Conservation (phyloP, 345 rosid species). For the Odontarrhena argentea region DNA sequence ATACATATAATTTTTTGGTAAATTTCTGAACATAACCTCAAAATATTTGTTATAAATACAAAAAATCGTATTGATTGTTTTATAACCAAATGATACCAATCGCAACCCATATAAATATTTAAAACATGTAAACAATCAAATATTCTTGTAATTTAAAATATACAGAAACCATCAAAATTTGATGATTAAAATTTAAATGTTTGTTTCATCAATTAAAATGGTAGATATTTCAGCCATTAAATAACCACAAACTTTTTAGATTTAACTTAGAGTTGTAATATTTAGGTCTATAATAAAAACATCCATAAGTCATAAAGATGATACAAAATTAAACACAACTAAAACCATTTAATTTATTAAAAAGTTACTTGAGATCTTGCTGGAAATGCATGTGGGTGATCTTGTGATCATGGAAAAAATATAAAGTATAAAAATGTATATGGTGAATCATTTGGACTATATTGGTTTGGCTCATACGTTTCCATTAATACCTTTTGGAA, state of each 20-base stretch:
- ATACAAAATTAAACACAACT: not conserved
- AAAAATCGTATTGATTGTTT: too few species aligned
- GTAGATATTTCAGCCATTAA: too few species aligned
- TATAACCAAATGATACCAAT: too few species aligned
- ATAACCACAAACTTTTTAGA: not conserved
- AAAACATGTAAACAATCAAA: too few species aligned
- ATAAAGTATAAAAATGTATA: slow-evolving; percentile 16
- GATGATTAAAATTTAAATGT: too few species aligned
- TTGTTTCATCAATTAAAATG: too few species aligned
- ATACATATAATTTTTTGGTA: too few species aligned
- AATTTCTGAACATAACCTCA: too few species aligned
- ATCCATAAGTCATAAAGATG: slow-evolving; percentile 9
- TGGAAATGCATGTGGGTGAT: slow-evolving; percentile 38
- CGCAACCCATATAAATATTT: too few species aligned
- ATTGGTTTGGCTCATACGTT: slow-evolving; percentile 34
- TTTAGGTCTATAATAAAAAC: not conserved
- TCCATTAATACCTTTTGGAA: slow-evolving; percentile 41
- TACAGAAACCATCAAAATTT: too few species aligned
- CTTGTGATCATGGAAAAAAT: slow-evolving; percentile 18
- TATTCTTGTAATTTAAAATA: too few species aligned
- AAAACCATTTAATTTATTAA: not conserved
- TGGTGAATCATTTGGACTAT: slow-evolving; percentile 41
- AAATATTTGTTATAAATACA: too few species aligned
- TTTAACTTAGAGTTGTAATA: not conserved
- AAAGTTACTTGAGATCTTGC: slow-evolving; percentile 15